These are phyloP conservation scores for Auxenochlorella pyrenoidosa DNA, from an alignment of 139 green algal species.

Conservation along the genomic window DNA sequence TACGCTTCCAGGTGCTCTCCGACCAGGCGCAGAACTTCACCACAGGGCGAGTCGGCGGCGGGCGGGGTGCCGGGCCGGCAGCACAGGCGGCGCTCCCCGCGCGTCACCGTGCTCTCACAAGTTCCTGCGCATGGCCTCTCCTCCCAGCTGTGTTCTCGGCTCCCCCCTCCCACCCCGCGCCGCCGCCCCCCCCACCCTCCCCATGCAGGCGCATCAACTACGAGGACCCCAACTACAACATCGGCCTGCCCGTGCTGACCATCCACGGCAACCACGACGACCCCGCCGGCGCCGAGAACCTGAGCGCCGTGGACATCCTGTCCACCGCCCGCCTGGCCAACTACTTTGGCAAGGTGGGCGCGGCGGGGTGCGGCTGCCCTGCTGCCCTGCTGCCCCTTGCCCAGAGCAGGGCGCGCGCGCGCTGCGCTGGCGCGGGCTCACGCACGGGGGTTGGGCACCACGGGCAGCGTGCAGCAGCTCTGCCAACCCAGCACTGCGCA, in stretches of 20 bases:
- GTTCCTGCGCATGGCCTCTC: too few relatives aligned
- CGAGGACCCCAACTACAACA: slow-evolving; percentile 90
- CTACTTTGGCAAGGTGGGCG: slow-evolving; percentile 96
- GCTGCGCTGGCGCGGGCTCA: too few relatives aligned
- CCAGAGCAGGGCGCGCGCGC: too few relatives aligned
- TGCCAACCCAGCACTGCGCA: too few relatives aligned
- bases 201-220: slow-evolving; percentile 73
- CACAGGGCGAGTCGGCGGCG: slow-evolving; percentile 56
- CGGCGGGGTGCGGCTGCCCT: background rate
- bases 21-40: slow-evolving; percentile 89
- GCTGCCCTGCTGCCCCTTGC: too few relatives aligned
- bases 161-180: too few relatives aligned
- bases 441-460: too few relatives aligned
- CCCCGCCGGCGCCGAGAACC: slow-evolving; percentile 86
- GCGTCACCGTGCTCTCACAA: too few relatives aligned
- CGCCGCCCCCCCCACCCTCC: too few relatives aligned
- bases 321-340: slow-evolving; percentile 90
- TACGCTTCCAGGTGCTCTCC: slow-evolving; percentile 84
- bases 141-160: too few relatives aligned
- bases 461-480: too few relatives aligned
- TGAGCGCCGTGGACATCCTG: slow-evolving; percentile 95
- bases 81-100: too few relatives aligned
- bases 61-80: background rate
- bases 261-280: slow-evolving; percentile 99
- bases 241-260: slow-evolving; percentile 96